phyloP scores from a whole-genome alignment of 164 flowering plant genomes.

The Tetracentron sinense region DNA sequence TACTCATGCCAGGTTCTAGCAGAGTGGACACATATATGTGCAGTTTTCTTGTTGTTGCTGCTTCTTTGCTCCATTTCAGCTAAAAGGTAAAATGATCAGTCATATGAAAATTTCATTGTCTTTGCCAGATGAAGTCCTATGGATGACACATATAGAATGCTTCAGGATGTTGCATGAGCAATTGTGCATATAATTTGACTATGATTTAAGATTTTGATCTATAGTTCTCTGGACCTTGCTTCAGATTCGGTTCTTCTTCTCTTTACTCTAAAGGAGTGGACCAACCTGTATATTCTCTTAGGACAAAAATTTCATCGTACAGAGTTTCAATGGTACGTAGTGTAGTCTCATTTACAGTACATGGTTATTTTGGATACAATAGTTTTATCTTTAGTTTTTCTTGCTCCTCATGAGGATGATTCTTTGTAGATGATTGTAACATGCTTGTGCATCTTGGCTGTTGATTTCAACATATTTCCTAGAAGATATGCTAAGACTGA shows the following conservation, averaged over 20 bases:
- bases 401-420: conserved; percentile 18
- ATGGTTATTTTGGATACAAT: conserved; percentile 5
- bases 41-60: conserved; percentile 33
- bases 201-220: conserved; percentile 1
- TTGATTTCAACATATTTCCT: conserved; percentile 88
- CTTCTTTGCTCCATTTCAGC: conserved; percentile 29
- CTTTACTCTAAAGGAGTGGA: conserved; percentile 19
- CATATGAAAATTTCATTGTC: background rate
- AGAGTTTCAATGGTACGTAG: conserved; percentile 69
- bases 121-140: background rate
- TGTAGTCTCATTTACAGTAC: background rate
- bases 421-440: conserved; percentile 73
- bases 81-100: conserved; percentile 41
- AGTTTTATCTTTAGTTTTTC: background rate
- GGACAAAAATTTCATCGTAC: conserved; percentile 59
- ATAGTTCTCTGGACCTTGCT: conserved; percentile 12
- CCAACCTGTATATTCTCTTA: conserved; percentile 22
- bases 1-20: conserved; percentile 58
- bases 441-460: conserved; percentile 87
- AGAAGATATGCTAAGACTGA: conserved; percentile 93
- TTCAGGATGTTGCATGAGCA: conserved; percentile 6
- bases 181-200: background rate
- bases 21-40: conserved; percentile 48
- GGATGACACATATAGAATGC: background rate
- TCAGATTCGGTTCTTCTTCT: conserved; percentile 39